phyloP scores from a whole-genome alignment of 2,329 filamentous ascomycete genomes.

The Trichoderma hamatum region DNA sequence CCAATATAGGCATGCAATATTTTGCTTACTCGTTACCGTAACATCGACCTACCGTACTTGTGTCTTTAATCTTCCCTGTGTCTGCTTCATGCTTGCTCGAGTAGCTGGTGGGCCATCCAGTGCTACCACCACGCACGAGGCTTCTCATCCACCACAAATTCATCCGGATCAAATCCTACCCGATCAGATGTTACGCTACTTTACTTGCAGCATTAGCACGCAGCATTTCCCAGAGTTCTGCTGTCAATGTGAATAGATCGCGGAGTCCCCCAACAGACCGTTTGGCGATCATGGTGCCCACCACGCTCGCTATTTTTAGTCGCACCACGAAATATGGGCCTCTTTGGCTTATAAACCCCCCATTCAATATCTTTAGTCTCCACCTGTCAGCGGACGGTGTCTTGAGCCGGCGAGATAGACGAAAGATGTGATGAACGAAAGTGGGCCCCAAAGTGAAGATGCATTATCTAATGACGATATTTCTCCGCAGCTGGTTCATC shows the following conservation, averaged over 20 bases:
- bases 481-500: neutral
- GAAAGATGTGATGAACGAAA: neutral
- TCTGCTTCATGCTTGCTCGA: neutral
- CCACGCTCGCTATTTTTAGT: slow-evolving; percentile 12
- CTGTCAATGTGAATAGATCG: neutral
- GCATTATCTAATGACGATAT: neutral
- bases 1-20: neutral
- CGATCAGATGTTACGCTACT: neutral
- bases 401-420: slow-evolving; percentile 14
- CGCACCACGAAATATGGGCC: neutral
- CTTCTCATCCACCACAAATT: neutral
- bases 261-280: neutral
- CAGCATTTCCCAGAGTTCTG: neutral
- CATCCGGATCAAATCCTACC: neutral
- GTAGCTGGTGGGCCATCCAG: neutral
- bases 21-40: neutral
- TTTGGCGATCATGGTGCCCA: neutral
- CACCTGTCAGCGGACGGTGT: slow-evolving; percentile 9
- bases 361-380: neutral
- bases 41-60: neutral
- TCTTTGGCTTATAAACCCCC: neutral
- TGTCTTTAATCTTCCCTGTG: neutral
- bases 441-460: neutral
- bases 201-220: neutral
- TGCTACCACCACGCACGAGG: neutral